Conservation (phyloP, 2,329 filamentous ascomycete genomes). For the Acephala macrosclerotiorum region DNA sequence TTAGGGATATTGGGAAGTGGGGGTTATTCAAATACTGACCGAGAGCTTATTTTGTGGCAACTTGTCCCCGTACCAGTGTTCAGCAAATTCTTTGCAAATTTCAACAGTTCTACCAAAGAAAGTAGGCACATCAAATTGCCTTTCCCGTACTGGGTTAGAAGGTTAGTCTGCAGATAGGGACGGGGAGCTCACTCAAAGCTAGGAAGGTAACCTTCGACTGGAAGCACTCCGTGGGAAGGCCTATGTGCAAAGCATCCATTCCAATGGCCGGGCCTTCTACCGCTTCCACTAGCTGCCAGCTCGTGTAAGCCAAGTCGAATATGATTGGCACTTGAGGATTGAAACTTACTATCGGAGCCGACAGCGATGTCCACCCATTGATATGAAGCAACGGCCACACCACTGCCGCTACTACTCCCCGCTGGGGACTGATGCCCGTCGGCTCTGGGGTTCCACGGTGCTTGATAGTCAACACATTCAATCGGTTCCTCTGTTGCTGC, state of each 20-base stretch:
- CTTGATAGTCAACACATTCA: slow-evolving; percentile 2
- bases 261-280: background rate
- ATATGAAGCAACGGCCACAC: slow-evolving; percentile 35
- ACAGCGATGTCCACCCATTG: slow-evolving; percentile 51
- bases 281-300: background rate
- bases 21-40: too few relatives aligned
- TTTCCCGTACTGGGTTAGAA: too few relatives aligned
- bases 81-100: too few relatives aligned
- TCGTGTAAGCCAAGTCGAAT: background rate
- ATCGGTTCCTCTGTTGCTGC: slow-evolving; percentile 1
- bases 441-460: background rate
- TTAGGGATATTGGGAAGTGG: too few relatives aligned
- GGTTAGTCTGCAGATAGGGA: too few relatives aligned
- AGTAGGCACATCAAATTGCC: too few relatives aligned
- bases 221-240: background rate
- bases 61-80: too few relatives aligned
- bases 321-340: too few relatives aligned
- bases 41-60: too few relatives aligned
- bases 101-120: too few relatives aligned
- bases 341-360: background rate
- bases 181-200: too few relatives aligned
- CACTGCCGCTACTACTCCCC: slow-evolving; percentile 5
- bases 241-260: background rate
- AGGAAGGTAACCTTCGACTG: too few relatives aligned
- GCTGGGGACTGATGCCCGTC: slow-evolving; percentile 4